Evolutionary conservation across 2,329 filamentous ascomycete genomes (phyloP).

Genomic region (Plectosphaerella plurivora): DNA sequence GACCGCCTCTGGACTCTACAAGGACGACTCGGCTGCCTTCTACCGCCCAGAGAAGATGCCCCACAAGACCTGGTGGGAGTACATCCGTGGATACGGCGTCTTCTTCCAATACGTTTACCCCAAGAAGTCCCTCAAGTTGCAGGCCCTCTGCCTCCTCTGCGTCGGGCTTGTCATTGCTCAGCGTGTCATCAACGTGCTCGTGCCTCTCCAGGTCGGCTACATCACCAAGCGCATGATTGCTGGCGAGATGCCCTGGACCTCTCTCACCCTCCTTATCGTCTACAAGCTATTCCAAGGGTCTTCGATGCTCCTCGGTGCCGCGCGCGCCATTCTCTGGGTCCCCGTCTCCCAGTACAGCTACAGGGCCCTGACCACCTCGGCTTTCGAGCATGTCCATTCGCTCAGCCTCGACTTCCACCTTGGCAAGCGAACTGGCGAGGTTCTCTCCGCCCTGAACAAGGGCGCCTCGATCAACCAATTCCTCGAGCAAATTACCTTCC

Average conservation of each 20-base stretch:
- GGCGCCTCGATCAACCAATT: slow-evolving; percentile 95
- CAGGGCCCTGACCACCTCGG: slow-evolving; percentile 85
- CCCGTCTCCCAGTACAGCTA: slow-evolving; percentile 97
- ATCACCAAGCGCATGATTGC: slow-evolving; percentile 68
- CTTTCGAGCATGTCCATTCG: slow-evolving; percentile 95
- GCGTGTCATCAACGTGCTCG: slow-evolving; percentile 78
- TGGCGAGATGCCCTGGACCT: slow-evolving; percentile 59
- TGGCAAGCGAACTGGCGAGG: slow-evolving; percentile 93
- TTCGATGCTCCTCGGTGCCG: slow-evolving; percentile 79
- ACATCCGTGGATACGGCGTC: slow-evolving; percentile 83
- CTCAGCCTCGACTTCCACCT: slow-evolving; percentile 95
- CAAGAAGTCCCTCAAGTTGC: slow-evolving; percentile 66
- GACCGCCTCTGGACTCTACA: slow-evolving; percentile 21
- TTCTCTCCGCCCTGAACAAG: slow-evolving; percentile 92
- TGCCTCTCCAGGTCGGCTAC: slow-evolving; percentile 73
- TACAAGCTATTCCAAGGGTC: slow-evolving; percentile 82
- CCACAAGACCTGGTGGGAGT: slow-evolving; percentile 93
- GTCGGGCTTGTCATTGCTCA: slow-evolving; percentile 77
- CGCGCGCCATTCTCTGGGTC: slow-evolving; percentile 86
- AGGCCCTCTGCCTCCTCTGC: slow-evolving; percentile 76
- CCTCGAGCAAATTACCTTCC: slow-evolving; percentile 92
- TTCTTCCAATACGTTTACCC: slow-evolving; percentile 99
- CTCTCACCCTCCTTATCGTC: slow-evolving; percentile 65
- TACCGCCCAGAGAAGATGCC: slow-evolving; percentile 84
- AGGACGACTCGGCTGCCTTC: slow-evolving; percentile 71